Evolutionary conservation across 495 filamentous ascomycete species (phyloP).

Genomic region (Daldinia bambusicola): DNA sequence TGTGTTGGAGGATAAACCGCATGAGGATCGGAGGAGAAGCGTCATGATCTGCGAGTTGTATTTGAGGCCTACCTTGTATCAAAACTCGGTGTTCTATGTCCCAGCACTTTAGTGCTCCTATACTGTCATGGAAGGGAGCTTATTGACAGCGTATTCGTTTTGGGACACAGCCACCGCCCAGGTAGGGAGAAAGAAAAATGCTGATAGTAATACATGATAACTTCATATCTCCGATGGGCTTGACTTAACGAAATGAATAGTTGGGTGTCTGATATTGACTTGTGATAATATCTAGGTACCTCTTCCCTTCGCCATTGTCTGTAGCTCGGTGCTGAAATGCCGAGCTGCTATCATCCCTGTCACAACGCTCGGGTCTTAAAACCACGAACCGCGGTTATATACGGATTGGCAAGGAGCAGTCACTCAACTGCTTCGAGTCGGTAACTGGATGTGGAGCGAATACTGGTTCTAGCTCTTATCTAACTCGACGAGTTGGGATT

Average conservation of each 20-base stretch:
- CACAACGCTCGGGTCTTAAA: not conserved
- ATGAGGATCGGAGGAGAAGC: not conserved
- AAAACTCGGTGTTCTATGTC: not conserved
- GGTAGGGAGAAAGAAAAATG: no score
- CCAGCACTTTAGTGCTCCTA: not conserved
- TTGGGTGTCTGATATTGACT: not conserved
- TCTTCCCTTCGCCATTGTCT: not conserved
- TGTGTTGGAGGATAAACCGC: constrained; percentile 17
- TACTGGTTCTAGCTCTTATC: not conserved
- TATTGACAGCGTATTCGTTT: no score
- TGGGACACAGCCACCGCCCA: not conserved
- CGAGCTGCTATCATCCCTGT: not conserved
- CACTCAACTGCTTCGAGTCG: no score
- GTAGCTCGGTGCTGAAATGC: no score
- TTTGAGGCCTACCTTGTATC: not conserved
- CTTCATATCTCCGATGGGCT: not conserved
- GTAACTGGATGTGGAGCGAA: not conserved
- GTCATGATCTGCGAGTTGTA: not conserved
- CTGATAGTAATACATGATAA: not conserved
- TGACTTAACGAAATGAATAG: not conserved
- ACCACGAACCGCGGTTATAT: not conserved
- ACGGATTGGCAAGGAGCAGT: not conserved
- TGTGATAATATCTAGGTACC: not conserved
- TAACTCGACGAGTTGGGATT: not conserved
- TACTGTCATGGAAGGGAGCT: not conserved